A percentile compares a stretch with the other conserved stretches of the same genome.
phyloP scores from a whole-genome alignment of 129 eudicot species.

The Centrapalus pauciflorus region DNA sequence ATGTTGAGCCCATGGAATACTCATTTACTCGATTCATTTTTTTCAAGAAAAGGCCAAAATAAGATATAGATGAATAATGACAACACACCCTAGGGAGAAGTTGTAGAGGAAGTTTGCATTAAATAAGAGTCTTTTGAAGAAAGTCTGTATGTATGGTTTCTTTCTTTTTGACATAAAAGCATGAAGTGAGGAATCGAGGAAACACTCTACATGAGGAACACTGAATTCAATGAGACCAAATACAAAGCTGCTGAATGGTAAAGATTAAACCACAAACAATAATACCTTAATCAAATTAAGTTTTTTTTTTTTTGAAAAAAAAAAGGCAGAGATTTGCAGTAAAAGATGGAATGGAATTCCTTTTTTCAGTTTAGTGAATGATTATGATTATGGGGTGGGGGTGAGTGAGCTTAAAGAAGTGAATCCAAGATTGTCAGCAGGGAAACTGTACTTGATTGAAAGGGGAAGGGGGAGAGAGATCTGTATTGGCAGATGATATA shows the following conservation, averaged over 20 bases:
- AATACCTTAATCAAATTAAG: neutral
- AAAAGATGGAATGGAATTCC: neutral
- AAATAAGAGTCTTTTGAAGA: slow-evolving; percentile 12
- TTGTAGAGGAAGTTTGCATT: slow-evolving; percentile 14
- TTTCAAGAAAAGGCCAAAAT: neutral
- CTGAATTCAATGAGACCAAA: neutral
- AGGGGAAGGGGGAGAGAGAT: slow-evolving; percentile 33
- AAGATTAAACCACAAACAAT: neutral
- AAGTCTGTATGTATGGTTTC: slow-evolving; percentile 29
- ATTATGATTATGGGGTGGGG: neutral
- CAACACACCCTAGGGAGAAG: neutral
- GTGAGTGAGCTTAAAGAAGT: slow-evolving; percentile 32
- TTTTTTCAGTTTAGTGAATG: neutral
- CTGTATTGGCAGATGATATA: slow-evolving; percentile 31
- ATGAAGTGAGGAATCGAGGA: slow-evolving; percentile 42
- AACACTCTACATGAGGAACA: slow-evolving; percentile 35
- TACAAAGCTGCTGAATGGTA: slow-evolving; percentile 24
- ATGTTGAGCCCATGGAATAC: slow-evolving; percentile 26
- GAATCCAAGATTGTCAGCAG: slow-evolving; percentile 43
- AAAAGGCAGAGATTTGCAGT: slow-evolving; percentile 15
- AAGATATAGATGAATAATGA: too few relatives aligned
- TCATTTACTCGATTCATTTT: slow-evolving; percentile 39
- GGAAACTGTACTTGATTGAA: slow-evolving; percentile 41
- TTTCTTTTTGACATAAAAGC: slow-evolving; percentile 33
- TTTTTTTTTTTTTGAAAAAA: too few relatives aligned